Evolutionary conservation across 1,139 yeast species (phyloP).

Genomic region (Debaryomycetaceae sp.): DNA sequence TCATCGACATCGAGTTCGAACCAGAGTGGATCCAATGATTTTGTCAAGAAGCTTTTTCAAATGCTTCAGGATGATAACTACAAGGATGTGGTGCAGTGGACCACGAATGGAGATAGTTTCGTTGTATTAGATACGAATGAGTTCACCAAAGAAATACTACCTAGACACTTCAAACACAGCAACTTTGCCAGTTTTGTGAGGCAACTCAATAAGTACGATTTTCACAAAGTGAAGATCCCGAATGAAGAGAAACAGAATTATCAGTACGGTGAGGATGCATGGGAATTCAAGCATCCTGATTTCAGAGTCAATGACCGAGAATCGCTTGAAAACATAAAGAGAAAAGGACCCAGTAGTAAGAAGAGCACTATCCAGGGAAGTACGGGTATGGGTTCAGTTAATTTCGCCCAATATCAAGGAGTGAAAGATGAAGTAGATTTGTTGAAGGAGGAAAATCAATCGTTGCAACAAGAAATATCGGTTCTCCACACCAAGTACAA

Average conservation of each 20-base stretch:
- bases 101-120: constrained; percentile 76
- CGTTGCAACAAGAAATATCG: constrained; percentile 41
- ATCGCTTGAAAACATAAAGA: constrained; percentile 71
- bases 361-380: constrained; percentile 12
- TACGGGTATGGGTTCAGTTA: constrained; percentile 6
- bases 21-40: constrained; percentile 61
- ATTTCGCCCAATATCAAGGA: constrained; percentile 10
- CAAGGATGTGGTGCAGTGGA: constrained; percentile 78
- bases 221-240: constrained; percentile 81
- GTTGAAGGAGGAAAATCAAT: constrained; percentile 39
- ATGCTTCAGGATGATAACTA: constrained; percentile 83
- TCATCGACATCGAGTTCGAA: constrained; percentile 24
- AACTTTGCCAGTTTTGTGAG: constrained; percentile 94
- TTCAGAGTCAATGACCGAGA: constrained; percentile 70
- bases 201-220: constrained; percentile 92
- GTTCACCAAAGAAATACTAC: constrained; percentile 81
- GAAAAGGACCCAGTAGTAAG: constrained; percentile 71
- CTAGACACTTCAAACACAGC: constrained; percentile 88
- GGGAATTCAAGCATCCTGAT: constrained; percentile 95
- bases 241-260: constrained; percentile 49
- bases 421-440: constrained; percentile 45
- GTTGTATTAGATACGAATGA: constrained; percentile 87
- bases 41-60: constrained; percentile 70
- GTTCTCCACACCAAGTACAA: constrained; percentile 56
- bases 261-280: constrained; percentile 75